These are phyloP conservation scores for Gardenia jasminoides DNA, from an alignment of 257 asterid species.

Conservation along the genomic window DNA sequence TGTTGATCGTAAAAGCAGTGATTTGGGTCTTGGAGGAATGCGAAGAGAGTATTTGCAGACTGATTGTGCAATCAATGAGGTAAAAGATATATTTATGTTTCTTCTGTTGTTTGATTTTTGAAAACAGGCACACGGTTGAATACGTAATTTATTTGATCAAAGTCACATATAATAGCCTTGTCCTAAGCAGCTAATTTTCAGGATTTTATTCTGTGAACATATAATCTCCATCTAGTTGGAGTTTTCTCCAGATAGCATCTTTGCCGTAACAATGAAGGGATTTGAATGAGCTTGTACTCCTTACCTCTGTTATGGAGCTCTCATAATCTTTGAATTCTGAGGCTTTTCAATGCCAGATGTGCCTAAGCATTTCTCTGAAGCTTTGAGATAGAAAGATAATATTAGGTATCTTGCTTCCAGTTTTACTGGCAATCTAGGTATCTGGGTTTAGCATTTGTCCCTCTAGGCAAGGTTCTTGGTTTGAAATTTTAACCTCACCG, in stretches of 20 bases:
- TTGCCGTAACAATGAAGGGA: not conserved
- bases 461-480: not conserved
- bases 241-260: not conserved
- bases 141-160: not conserved
- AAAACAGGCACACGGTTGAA: not conserved
- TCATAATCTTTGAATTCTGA: not conserved
- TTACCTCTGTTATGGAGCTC: not conserved
- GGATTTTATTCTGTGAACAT: not conserved
- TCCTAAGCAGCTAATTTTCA: not conserved
- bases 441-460: slow-evolving; percentile 1
- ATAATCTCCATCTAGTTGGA: not conserved
- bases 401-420: not conserved
- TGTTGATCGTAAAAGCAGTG: slow-evolving; percentile 92
- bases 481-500: not conserved
- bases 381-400: not conserved
- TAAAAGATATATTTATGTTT: slow-evolving; percentile 19
- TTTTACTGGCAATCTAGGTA: not conserved
- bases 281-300: not conserved
- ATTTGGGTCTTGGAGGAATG: slow-evolving; percentile 89
- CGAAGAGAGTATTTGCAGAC: slow-evolving; percentile 86
- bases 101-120: slow-evolving; percentile 4
- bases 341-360: not conserved
- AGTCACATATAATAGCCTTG: not conserved
- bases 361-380: not conserved
- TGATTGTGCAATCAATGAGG: slow-evolving; percentile 87